phyloP scores from a whole-genome alignment of 129 eudicot species.

The Cynara cardunculus region DNA sequence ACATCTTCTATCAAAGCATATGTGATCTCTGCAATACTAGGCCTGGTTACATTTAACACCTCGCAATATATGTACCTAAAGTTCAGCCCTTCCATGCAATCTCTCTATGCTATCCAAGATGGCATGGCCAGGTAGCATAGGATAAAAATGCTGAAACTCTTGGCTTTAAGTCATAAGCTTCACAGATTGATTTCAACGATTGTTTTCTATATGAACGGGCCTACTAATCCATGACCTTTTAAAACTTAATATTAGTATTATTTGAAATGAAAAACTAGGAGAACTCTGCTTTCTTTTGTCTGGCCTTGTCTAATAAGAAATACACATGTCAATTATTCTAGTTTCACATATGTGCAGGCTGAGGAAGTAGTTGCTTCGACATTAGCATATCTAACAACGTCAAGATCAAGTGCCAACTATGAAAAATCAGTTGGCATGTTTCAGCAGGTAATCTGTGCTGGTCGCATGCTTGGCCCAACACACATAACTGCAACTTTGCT shows the following conservation, averaged over 20 bases:
- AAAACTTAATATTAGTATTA: not conserved
- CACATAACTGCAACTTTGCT: not conserved
- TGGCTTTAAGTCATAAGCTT: not conserved
- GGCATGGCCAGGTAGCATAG: not conserved
- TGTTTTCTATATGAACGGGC: not conserved
- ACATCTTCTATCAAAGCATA: not conserved
- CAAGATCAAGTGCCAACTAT: constrained; percentile 24
- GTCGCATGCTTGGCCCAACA: not conserved
- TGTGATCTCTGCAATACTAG: not conserved
- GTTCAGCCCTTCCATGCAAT: not conserved
- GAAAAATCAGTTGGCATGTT: constrained; percentile 38
- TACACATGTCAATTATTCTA: not conserved
- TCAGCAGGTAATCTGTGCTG: constrained; percentile 55
- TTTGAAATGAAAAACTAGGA: not conserved
- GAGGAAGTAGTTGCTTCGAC: constrained; percentile 71
- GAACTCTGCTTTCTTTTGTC: not conserved
- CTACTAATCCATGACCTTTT: not conserved
- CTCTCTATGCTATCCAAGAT: not conserved
- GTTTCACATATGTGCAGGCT: constrained; percentile 49
- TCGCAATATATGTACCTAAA: not conserved
- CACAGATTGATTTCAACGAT: not conserved
- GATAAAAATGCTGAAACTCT: not conserved
- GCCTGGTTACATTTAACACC: not conserved
- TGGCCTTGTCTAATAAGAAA: not conserved
- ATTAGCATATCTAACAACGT: constrained; percentile 48